Evolutionary conservation across 2,329 filamentous ascomycete genomes (phyloP), one percentile per base, ranked within the genome.

Genomic region (Plectosphaerella sp.): DNA sequence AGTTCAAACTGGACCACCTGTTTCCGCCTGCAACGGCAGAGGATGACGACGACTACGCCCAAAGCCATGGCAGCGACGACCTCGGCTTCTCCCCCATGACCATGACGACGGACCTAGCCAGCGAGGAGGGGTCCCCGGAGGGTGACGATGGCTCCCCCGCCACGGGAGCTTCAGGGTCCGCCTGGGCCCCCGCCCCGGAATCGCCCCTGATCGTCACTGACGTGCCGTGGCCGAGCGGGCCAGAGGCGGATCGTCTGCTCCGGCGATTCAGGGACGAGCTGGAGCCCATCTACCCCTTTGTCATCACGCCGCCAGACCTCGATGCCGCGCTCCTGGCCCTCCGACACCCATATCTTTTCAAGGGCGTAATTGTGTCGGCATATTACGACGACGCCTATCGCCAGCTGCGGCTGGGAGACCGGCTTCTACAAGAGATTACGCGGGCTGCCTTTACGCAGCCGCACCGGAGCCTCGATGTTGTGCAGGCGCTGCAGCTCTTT

Each of bases 331-430:
- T 71, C 54, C 61, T 79, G 45, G 66, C 65, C 24, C 59, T 61
- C 24, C 54, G 67, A 53, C 63, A 69, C 6, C 76, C 76, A 20
- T 73, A 74, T 41, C 56, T 79, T 41, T 80, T 76, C 75, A 78
- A 77, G 58, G 73, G 69, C 4, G 60, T 74, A 54, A 77, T 80
- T 71, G 69, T 79, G 62, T 67, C 67, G 47, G 64, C 68, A 16
- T 67, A 64, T 52, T 68, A 74, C 47, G 64, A 70, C 2, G 71
- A 80, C 45, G 74, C 74, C 1, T 51, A 62, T 24, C 67, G 74
- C 39, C 77, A 80, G 60, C 60, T 71, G 12, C 62, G 60, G 45
- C 60, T 78, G 49, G 77, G 75, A 1, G 65, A 70, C 49, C 70
- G 72, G 59, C 54, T 80, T 50, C 59, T 80, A 49, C 63, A 62